Evolutionary conservation across 2,329 filamentous ascomycete species (phyloP).

Genomic region (Nannizzia gypsea): DNA sequence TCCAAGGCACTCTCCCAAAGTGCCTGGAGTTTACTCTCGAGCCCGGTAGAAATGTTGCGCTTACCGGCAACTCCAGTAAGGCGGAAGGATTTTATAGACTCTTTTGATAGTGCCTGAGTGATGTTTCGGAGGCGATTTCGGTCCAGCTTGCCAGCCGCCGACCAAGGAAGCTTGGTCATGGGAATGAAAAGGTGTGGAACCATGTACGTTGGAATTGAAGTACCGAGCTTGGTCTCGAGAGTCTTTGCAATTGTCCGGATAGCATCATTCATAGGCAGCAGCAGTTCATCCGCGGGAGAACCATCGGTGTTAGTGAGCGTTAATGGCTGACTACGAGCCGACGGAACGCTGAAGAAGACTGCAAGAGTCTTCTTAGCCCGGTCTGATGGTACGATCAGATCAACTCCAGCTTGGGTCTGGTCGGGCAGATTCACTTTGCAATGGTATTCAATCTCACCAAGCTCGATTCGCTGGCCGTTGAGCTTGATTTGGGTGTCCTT

Average conservation of each 20-base stretch:
- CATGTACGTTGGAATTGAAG: slow-evolving; percentile 26
- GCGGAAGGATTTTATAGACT: slow-evolving; percentile 10
- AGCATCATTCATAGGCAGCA: slow-evolving; percentile 11
- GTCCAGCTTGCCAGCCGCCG: slow-evolving; percentile 29
- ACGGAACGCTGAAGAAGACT: slow-evolving; percentile 10
- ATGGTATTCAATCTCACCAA: slow-evolving; percentile 22
- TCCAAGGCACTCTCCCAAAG: slow-evolving; percentile 12
- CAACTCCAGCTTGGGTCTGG: slow-evolving; percentile 11
- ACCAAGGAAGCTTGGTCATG: slow-evolving; percentile 27
- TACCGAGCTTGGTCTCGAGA: slow-evolving; percentile 8
- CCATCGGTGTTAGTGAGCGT: slow-evolving; percentile 9
- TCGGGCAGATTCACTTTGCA: slow-evolving; percentile 11
- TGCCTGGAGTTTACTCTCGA: slow-evolving; percentile 10
- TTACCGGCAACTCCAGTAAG: slow-evolving; percentile 8
- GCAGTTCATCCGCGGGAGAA: slow-evolving; percentile 10
- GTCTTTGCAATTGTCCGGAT: slow-evolving; percentile 11
- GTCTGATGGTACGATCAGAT: slow-evolving; percentile 12
- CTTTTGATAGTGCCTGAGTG: slow-evolving; percentile 14
- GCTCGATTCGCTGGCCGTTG: slow-evolving; percentile 23
- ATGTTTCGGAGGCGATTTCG: slow-evolving; percentile 22
- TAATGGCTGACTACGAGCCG: not conserved
- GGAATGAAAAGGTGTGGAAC: slow-evolving; percentile 28
- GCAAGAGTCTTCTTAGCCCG: slow-evolving; percentile 12
- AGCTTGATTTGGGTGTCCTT: slow-evolving; percentile 55
- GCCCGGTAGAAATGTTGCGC: slow-evolving; percentile 2